phyloP scores from a whole-genome alignment of 129 eudicot species.

The Helianthus annuus region DNA sequence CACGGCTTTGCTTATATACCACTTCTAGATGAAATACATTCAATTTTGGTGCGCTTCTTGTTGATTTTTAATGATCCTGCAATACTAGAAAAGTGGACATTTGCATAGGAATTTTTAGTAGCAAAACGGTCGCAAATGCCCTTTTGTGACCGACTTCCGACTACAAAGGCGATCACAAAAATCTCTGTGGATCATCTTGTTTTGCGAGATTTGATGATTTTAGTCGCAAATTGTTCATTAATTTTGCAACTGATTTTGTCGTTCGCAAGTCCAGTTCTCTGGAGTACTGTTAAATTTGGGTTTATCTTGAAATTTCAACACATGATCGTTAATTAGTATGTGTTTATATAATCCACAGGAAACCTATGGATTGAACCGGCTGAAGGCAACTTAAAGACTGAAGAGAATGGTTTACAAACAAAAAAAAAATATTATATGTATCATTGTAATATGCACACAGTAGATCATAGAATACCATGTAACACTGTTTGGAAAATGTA shows the following conservation, averaged over 20 bases:
- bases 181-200: too few relatives aligned
- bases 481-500: too few relatives aligned
- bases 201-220: too few relatives aligned
- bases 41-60: constrained; percentile 43
- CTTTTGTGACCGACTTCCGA: too few relatives aligned
- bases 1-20: constrained; percentile 47
- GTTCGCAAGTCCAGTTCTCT: too few relatives aligned
- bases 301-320: not conserved
- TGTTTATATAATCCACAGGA: constrained; percentile 39
- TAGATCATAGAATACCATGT: constrained; percentile 1
- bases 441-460: not conserved
- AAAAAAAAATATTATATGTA: not conserved
- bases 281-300: not conserved
- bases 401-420: not conserved
- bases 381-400: constrained; percentile 55
- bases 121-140: too few relatives aligned
- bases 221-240: too few relatives aligned
- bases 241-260: too few relatives aligned
- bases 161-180: too few relatives aligned
- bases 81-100: too few relatives aligned
- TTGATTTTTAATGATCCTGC: not conserved
- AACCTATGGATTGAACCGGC: constrained; percentile 49
- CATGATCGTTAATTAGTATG: not conserved
- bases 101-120: too few relatives aligned
- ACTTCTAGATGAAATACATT: constrained; percentile 47